Percentiles rank a stretch among this genome's conserved stretches.
Conservation (phyloP, 257 asterid species). For the Petunia secreta region DNA sequence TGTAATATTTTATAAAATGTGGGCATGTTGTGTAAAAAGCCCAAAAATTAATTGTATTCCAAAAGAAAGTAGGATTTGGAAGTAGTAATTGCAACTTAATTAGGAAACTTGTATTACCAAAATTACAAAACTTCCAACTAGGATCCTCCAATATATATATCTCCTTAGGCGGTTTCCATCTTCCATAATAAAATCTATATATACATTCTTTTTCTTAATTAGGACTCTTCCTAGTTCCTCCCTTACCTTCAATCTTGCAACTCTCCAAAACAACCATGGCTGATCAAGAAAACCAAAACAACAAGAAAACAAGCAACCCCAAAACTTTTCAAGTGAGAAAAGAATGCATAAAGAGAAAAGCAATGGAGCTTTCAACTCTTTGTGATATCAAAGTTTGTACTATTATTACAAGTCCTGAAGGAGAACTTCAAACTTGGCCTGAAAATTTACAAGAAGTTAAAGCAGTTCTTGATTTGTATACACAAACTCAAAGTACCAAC, state of each 20-base stretch:
- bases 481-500: neutral
- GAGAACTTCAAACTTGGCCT: conserved; percentile 21
- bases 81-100: neutral
- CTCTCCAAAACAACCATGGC: neutral
- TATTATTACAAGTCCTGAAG: neutral
- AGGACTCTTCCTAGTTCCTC: neutral
- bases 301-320: neutral
- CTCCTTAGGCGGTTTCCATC: too few relatives aligned
- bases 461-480: neutral
- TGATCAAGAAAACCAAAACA: neutral
- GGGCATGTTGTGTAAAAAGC: too few relatives aligned
- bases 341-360: conserved; percentile 22
- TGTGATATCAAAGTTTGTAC: conserved; percentile 10
- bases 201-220: neutral
- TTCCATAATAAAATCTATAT: neutral
- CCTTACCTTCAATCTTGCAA: too few relatives aligned
- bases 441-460: neutral
- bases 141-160: too few relatives aligned
- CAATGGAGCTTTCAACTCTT: conserved; percentile 23
- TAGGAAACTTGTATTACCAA: conserved; percentile 7
- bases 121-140: neutral
- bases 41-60: neutral
- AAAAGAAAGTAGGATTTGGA: neutral
- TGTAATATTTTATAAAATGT: too few relatives aligned
- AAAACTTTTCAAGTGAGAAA: conserved; percentile 15